A percentile compares a stretch with the other conserved stretches of the same genome.
phyloP scores from a whole-genome alignment of 2,329 filamentous ascomycete genomes.

The Plectosphaerella cucumerina region DNA sequence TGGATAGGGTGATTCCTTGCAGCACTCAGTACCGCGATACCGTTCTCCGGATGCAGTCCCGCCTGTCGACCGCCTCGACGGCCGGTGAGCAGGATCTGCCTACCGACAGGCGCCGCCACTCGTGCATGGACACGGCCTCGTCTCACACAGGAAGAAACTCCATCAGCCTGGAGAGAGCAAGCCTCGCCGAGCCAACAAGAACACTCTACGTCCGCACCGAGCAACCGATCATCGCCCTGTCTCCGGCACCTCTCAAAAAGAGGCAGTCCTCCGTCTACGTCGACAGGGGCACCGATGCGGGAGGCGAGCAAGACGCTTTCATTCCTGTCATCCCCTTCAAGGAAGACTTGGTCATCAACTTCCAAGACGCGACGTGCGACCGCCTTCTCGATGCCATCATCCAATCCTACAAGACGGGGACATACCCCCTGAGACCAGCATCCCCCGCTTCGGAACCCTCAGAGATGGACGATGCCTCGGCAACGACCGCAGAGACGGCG shows the following conservation, averaged over 20 bases:
- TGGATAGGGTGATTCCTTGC: slow-evolving; percentile 28
- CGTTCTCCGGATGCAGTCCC: slow-evolving; percentile 1
- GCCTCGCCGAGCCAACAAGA: slow-evolving; percentile 11
- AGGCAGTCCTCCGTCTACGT: slow-evolving; percentile 27
- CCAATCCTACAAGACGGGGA: slow-evolving; percentile 37
- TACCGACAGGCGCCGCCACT: slow-evolving; percentile 16
- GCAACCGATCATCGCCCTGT: slow-evolving; percentile 23
- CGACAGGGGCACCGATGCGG: slow-evolving; percentile 34
- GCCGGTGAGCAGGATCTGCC: slow-evolving; percentile 7
- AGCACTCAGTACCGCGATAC: slow-evolving; percentile 26
- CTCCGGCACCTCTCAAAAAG: slow-evolving; percentile 12
- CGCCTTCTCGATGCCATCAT: slow-evolving; percentile 41
- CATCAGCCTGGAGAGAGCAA: background rate
- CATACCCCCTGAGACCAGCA: slow-evolving; percentile 21
- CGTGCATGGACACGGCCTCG: slow-evolving; percentile 15
- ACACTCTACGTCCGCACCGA: slow-evolving; percentile 25
- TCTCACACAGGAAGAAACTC: background rate
- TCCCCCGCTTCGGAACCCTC: background rate
- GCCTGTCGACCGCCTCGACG: background rate
- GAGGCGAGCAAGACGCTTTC: slow-evolving; percentile 13
- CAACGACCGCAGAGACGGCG: slow-evolving; percentile 4
- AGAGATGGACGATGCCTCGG: slow-evolving; percentile 4
- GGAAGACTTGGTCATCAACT: slow-evolving; percentile 54
- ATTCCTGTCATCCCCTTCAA: slow-evolving; percentile 42
- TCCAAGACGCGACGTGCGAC: slow-evolving; percentile 40